Base-by-base conservation (phyloP, 176 grass and related monocot genomes). In the Tillandsia leiboldiana region DNA sequence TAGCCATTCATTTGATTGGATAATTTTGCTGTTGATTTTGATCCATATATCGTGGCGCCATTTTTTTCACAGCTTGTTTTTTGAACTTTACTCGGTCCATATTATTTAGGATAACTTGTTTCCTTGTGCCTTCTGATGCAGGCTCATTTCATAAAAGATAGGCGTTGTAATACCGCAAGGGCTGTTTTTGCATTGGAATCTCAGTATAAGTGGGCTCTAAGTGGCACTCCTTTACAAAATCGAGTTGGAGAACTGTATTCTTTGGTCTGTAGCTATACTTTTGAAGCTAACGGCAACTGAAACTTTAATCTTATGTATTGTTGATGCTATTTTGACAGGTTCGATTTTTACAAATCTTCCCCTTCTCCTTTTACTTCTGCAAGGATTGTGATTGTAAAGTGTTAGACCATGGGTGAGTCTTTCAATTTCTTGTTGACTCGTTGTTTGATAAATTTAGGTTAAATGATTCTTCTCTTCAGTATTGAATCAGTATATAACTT, bases 211-310 rank as follows among this genome's bases (percentile, higher is more conserved):
- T 97, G 94, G 94, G 94, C 94, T 54, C 72, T 97, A 59, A 97
- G 94, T 79, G 94, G 94, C n/a, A 97, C 94, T 73, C 94, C 94
- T 17, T 76, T 97, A 64, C 89, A 97, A 72, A 97, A 97, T 72
- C 83, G 94, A 74, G 86, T 97, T 75, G 94, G 94, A 85, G 94
- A 97, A 75, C 89, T 97, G 73, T 97, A 97, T 74, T 97, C 94
- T 0, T 79, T 97, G 84, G 94, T 97, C 51, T 79, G 81, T 78
- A 48, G 48, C 75, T 59, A 77, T 26, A 63, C 11, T 20, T 17
- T 27, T 71, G 73, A 68, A 29, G 62, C 66, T 13, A 29, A 77
- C 9, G 42, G 64, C 10, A 61, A 68, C 74, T 71, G 22, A 20
- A 71, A 17, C 67, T 73, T 67, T 50, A 91, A 61, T 27, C 70